Conservation (phyloP, 2,329 filamentous ascomycete species). For the Fusarium vanettenii region DNA sequence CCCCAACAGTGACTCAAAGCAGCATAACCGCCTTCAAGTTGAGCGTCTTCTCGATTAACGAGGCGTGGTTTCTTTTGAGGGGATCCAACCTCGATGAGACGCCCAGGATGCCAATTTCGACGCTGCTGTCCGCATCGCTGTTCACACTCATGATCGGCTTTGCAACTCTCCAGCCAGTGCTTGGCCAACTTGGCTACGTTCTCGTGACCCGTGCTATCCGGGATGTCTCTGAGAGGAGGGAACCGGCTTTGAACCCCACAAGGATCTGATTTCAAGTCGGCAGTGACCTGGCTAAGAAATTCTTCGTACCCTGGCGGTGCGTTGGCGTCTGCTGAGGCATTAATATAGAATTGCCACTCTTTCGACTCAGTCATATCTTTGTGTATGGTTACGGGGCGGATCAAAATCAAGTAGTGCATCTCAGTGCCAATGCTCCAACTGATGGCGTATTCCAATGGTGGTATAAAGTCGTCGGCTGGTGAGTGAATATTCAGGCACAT, state of each 20-base stretch:
- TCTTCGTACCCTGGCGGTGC: conserved; percentile 1
- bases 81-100: neutral
- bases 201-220: conserved; percentile 3
- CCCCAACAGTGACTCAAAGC: conserved; percentile 15
- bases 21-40: neutral
- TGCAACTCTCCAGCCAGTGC: neutral
- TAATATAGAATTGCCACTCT: neutral
- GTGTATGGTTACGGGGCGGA: neutral
- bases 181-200: conserved; percentile 1
- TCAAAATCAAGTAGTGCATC: neutral
- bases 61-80: neutral
- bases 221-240: neutral
- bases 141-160: neutral
- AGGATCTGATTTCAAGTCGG: neutral
- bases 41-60: neutral
- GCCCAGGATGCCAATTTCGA: neutral
- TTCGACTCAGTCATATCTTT: neutral
- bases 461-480: too few species aligned
- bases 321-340: neutral
- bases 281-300: neutral
- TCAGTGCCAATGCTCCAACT: neutral
- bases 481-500: neutral
- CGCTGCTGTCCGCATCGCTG: neutral
- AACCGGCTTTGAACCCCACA: neutral
- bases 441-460: neutral